Evolutionary conservation across 495 filamentous ascomycete genomes (phyloP).

Genomic region (Aspergillus cavernicola): DNA sequence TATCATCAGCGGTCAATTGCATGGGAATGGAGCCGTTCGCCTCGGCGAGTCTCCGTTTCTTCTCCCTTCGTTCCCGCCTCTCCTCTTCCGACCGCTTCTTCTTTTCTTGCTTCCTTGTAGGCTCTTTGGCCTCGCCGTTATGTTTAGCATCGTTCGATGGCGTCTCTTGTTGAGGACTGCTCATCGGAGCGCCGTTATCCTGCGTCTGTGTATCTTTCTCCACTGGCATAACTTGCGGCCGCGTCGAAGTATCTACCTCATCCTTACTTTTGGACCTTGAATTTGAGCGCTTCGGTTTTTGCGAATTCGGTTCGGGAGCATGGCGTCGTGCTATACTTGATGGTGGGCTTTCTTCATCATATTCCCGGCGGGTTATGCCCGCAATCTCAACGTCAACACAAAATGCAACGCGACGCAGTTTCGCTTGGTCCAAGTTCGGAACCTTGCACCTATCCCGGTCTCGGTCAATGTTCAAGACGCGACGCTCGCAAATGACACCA

Average conservation of each 20-base stretch:
- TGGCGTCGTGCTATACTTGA: constrained; percentile 23
- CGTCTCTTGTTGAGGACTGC: constrained; percentile 17
- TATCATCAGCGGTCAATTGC: constrained; percentile 62
- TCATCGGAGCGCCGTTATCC: constrained; percentile 20
- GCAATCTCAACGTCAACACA: constrained; percentile 98
- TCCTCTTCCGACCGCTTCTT: constrained; percentile 89
- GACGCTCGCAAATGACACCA: constrained; percentile 61
- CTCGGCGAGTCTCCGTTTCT: constrained; percentile 71
- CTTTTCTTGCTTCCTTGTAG: constrained; percentile 76
- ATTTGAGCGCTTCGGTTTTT: constrained; percentile 53
- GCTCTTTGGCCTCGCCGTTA: constrained; percentile 44
- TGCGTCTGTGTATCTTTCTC: constrained; percentile 49
- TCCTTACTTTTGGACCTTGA: constrained; percentile 61
- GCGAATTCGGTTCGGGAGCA: constrained; percentile 29
- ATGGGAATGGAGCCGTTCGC: constrained; percentile 78
- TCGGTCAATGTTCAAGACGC: constrained; percentile 80
- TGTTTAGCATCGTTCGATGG: constrained; percentile 26
- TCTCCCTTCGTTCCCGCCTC: constrained; percentile 79
- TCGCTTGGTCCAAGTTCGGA: constrained; percentile 72
- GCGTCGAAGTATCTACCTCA: constrained; percentile 65
- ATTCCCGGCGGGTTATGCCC: constrained; percentile 49
- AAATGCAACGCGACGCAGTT: constrained; percentile 84
- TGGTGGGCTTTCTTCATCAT: constrained; percentile 37
- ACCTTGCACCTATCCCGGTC: constrained; percentile 75
- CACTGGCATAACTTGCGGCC: constrained; percentile 50